Evolutionary conservation across 371 early-diverging fungal genomes (phyloP), one percentile per base, ranked within the genome.

Genomic region (Actinomucor elegans): DNA sequence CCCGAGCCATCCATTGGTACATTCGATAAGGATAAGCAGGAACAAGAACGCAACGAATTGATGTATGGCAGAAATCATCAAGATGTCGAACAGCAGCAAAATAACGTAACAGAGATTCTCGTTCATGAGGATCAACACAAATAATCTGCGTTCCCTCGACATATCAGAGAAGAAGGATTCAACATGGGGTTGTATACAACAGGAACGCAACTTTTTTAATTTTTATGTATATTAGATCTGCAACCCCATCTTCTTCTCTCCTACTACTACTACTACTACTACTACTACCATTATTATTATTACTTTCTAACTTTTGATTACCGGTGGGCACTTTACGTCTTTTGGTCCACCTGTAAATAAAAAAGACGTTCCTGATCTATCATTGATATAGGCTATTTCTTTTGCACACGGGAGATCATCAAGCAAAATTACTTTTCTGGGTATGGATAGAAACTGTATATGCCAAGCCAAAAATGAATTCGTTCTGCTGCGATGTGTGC

Each of bases 261-360:
- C n/a, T 32, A n/a, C n/a, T n/a, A n/a, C n/a, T n/a, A n/a, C n/a
- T n/a, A n/a, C n/a, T 29, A 23, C 23, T 3, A 21, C 33, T 2
- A 29, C 52, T 20, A 36, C 41, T 23, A 44, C 18, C 18, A 48
- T 10, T 28, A 28, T 35, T 56, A 20, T 50, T 40, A 55, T n/a
- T 46, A 56, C 31, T 17, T 38, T 52, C 56, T 52, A 48, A 37
- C 27, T 21, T 45, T n/a, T n/a, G 12, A 40, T 52, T 43, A 52
- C 41, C 44, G 52, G 52, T 61, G 61, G 54, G 40, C 66, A 61
- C 61, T 66, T 49, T 61, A 53, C 61, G 66, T 66, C 66, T 66
- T 66, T 66, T 66, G 66, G 61, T 44, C 54, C 66, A 57, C 42
- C 66, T 61, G 64, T 54, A 61, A 57, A 66, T 61, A 66, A 61